Evolutionary conservation across 768 basidiomycete genomes (phyloP), one percentile per base, ranked within the genome.

Genomic region (Leccinum truebloodii): DNA sequence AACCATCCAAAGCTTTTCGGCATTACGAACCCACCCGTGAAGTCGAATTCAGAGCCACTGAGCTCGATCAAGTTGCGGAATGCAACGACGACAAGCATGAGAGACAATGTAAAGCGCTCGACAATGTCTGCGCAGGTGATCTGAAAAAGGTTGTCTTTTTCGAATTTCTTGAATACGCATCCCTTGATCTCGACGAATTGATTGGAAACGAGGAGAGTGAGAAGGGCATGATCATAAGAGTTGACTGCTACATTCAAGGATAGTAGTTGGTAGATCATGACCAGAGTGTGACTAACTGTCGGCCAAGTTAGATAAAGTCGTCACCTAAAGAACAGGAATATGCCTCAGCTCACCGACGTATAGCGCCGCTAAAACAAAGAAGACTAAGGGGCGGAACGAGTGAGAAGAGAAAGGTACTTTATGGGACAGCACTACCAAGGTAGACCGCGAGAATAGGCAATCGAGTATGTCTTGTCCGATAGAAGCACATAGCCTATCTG

Each of bases 121-220:
- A 98, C 97, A 63, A 99, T 98, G 72, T 99, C 97, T 63, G 97
- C 97, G 67, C 97, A 99, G 52, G 95, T 95, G 60, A 99, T 95
- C 74, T 99, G 97, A 73, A 99, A 98, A 9, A 99, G 83, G 70
- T 92, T 98, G 69, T 99, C 97, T 72, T 98, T 99, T 72, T 98
- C 97, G 68, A 99, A 98, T 72, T 90, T 98, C 77, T 98, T 99
- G 86, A 99, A 99, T 2, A 99, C 97, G 71, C 92, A 94, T 35
- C 96, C 95, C 76, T 99, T 99, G 75, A 98, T 98, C 76, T 99
- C 97, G 35, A 98, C 96, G 69, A 99, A 98, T 73, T 99, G 97
- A 70, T 98, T 99, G 50, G 94, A 97, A 50, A 99, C 87, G 8
- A 99, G 82, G 0, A 99, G 83, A 0, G 95, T 97, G 44, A 99